Evolutionary conservation across 441 rosid genomes (phyloP), one percentile per base, ranked within the genome.

Genomic region (Sinapis alba): DNA sequence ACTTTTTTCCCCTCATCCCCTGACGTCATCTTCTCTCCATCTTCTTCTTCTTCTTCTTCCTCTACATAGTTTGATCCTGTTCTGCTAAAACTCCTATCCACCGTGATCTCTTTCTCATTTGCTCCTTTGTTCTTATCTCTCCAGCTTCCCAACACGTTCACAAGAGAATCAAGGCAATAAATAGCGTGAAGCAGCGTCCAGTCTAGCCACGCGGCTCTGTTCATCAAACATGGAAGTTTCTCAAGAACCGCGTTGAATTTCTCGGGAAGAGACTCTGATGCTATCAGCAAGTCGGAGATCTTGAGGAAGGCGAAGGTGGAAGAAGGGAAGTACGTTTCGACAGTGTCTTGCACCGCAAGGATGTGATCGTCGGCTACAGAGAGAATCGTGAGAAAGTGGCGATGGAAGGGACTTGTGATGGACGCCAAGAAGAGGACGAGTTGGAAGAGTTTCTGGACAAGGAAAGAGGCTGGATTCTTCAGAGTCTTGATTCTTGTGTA

Each of bases 31-130:
- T 73, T 38, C 70, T 68, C 81, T 32, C 36, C 41, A 6, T 69
- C 36, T 15, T 71, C 51, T 32, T 51, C 41, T 10, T 69, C 36
- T 15, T 71, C 51, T 1, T 57, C 16, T 8, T 62, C 54, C 5
- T 24, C 47, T 41, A 3, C 36, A 28, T 61, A 74, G 24, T 58
- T 24, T 11, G 82, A 73, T 32, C 68, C 75, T 3, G 62, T 62
- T 57, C 79, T 68, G 24, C 50, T 57, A 23, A 79, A 78, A 59
- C 75, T 81, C 2, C 69, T 75, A 74, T 86, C 89, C 1, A 87
- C 74, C 3, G 16, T 45, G 5, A 90, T 85, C 21, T 86, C 91
- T 65, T 88, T 89, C 66, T 89, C 92, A 62, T 85, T 88, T 7
- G 86, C 86, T 19, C 61, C 79, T 0, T 77, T 61, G 24, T 66